These are phyloP conservation scores for Nemania bipapillata DNA, from an alignment of 2,329 filamentous ascomycete genomes.

Conservation along the genomic window DNA sequence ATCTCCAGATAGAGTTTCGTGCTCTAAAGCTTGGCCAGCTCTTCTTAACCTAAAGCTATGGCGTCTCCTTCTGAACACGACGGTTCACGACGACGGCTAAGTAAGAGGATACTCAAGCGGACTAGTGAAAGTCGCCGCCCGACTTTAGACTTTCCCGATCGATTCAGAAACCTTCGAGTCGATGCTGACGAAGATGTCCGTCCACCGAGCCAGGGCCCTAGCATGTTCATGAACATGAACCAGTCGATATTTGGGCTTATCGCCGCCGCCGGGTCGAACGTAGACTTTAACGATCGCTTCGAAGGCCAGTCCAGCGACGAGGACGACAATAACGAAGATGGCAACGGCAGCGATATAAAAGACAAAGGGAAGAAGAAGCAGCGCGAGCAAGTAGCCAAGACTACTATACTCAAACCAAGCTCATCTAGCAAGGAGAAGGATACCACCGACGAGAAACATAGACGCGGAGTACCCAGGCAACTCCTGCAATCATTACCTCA, in stretches of 20 bases:
- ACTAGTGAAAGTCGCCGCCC: constrained; percentile 54
- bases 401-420: constrained; percentile 49
- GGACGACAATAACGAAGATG: constrained; percentile 61
- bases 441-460: constrained; percentile 58
- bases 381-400: constrained; percentile 47
- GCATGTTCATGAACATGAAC: constrained; percentile 79
- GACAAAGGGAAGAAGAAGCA: constrained; percentile 43
- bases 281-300: constrained; percentile 84
- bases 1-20: background rate
- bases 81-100: constrained; percentile 53
- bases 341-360: constrained; percentile 39
- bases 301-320: constrained; percentile 84
- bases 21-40: constrained; percentile 26
- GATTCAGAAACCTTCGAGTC: constrained; percentile 61
- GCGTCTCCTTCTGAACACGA: constrained; percentile 51
- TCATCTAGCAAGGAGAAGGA: constrained; percentile 53
- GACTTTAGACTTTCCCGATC: constrained; percentile 65
- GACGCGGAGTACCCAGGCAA: constrained; percentile 71
- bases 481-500: constrained; percentile 73
- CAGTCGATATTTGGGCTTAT: constrained; percentile 95
- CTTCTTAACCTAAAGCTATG: constrained; percentile 38
- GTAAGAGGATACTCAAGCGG: constrained; percentile 60
- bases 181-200: constrained; percentile 63
- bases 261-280: constrained; percentile 83
- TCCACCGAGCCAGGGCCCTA: constrained; percentile 57